A percentile compares a stretch with the other conserved stretches of the same genome.
Conservation (phyloP, 1,284 basidiomycete species). For the Entoloma clypeatum region DNA sequence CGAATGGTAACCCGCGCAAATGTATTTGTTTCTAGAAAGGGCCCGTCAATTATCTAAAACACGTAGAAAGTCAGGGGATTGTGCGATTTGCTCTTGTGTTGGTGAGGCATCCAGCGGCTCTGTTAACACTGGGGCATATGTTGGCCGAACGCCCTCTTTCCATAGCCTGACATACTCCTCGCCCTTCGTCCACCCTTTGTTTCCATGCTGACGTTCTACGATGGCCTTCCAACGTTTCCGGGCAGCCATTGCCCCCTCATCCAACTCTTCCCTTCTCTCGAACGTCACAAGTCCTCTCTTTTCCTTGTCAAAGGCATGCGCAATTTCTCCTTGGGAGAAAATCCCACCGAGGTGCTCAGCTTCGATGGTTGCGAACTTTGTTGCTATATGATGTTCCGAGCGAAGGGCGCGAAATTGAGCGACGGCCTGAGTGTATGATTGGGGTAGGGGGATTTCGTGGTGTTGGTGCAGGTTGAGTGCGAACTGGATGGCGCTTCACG, state of each 20-base stretch:
- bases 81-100: constrained; percentile 9
- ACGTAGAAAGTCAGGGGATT: constrained; percentile 9
- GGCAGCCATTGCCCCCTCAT: constrained; percentile 57
- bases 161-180: constrained; percentile 67
- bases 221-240: constrained; percentile 75
- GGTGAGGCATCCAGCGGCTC: constrained; percentile 26
- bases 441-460: constrained; percentile 64
- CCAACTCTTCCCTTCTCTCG: constrained; percentile 50
- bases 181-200: constrained; percentile 60
- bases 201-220: constrained; percentile 44
- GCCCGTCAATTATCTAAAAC: neutral
- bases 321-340: constrained; percentile 61
- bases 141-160: constrained; percentile 63
- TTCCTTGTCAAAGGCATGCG: constrained; percentile 60
- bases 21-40: no score
- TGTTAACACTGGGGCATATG: constrained; percentile 53
- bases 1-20: no score
- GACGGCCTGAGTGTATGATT: constrained; percentile 81
- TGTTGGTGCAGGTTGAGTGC: constrained; percentile 73
- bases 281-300: constrained; percentile 56
- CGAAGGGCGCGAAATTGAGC: constrained; percentile 85
- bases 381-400: constrained; percentile 79
- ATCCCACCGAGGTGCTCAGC: constrained; percentile 76
- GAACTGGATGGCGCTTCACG: constrained; percentile 73
- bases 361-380: constrained; percentile 75